A percentile compares a stretch with the other conserved stretches of the same genome.
Evolutionary conservation across 176 grass and related monocot species (phyloP).

Genomic region (Musa itinerans): DNA sequence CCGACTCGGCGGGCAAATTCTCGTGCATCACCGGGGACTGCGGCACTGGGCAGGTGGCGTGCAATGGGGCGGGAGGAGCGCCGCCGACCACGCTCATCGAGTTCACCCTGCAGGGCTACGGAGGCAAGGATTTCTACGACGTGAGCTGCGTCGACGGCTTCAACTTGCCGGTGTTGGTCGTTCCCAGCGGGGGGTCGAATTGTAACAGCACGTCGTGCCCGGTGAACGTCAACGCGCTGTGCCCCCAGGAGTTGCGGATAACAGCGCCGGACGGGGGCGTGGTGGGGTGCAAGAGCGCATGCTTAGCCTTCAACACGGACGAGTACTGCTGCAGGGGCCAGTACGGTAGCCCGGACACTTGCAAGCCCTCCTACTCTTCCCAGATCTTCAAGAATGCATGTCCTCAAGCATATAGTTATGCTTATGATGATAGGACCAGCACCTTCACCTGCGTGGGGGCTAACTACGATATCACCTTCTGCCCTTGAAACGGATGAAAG

Average conservation of each 20-base stretch:
- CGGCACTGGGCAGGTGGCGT: constrained; percentile 32
- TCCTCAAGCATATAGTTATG: constrained; percentile 59
- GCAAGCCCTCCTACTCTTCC: constrained; percentile 35
- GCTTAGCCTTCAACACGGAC: constrained; percentile 42
- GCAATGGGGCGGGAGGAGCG: constrained; percentile 27
- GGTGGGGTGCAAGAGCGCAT: constrained; percentile 55
- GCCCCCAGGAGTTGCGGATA: constrained; percentile 33
- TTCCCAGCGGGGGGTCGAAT: neutral
- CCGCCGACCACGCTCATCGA: constrained; percentile 40
- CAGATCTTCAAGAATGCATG: constrained; percentile 42
- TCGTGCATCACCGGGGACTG: constrained; percentile 50
- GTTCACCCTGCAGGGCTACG: constrained; percentile 39
- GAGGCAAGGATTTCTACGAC: constrained; percentile 41
- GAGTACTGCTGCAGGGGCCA: constrained; percentile 44
- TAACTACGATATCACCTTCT: constrained; percentile 33
- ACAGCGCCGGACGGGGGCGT: neutral
- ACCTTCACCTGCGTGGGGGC: constrained; percentile 40
- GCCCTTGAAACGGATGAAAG: constrained; percentile 7
- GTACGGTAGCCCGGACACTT: constrained; percentile 17
- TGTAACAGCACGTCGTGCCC: constrained; percentile 22
- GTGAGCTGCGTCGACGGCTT: constrained; percentile 62
- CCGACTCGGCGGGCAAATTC: constrained; percentile 27
- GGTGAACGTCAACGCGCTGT: constrained; percentile 32
- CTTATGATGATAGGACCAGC: constrained; percentile 40
- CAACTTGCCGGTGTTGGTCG: constrained; percentile 40